A percentile compares a stretch with the other conserved stretches of the same genome.
Evolutionary conservation across 2,329 filamentous ascomycete species (phyloP).

Genomic region (Diaporthe helianthi): DNA sequence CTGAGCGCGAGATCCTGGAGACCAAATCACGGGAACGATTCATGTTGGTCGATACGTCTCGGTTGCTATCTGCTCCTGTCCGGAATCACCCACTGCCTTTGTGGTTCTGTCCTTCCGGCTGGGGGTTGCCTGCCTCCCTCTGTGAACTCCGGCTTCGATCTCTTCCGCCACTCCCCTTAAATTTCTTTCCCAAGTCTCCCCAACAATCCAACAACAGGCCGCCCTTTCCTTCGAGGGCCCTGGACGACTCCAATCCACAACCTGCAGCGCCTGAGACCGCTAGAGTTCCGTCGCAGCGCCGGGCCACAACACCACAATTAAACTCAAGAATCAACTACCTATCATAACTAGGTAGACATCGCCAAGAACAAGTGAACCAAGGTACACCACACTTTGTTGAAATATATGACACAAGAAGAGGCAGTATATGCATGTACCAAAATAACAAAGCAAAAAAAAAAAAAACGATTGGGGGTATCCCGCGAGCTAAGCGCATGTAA

Average conservation of each 20-base stretch:
- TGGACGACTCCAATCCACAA: not conserved
- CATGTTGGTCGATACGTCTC: not conserved
- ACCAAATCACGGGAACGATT: not conserved
- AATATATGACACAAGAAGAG: slow-evolving; percentile 6
- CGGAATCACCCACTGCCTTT: not conserved
- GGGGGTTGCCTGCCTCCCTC: not conserved
- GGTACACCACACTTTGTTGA: not conserved
- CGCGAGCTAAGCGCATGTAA: not conserved
- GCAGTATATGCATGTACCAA: slow-evolving; percentile 11
- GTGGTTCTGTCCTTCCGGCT: not conserved
- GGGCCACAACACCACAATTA: slow-evolving; percentile 8
- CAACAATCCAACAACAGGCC: not conserved
- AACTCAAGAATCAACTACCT: not conserved
- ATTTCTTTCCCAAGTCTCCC: not conserved
- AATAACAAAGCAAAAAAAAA: slow-evolving; percentile 12
- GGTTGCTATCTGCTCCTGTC: not conserved
- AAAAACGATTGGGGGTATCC: slow-evolving; percentile 23
- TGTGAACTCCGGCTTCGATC: not conserved
- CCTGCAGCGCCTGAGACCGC: not conserved
- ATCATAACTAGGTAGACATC: not conserved
- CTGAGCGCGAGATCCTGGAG: not conserved
- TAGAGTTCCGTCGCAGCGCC: not conserved
- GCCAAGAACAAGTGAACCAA: not conserved
- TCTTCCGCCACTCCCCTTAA: no score
- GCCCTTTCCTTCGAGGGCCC: no score